Percentiles rank a stretch among this genome's conserved stretches.
Evolutionary conservation across 1,284 basidiomycete species (phyloP).

Genomic region (Trametes sp.): DNA sequence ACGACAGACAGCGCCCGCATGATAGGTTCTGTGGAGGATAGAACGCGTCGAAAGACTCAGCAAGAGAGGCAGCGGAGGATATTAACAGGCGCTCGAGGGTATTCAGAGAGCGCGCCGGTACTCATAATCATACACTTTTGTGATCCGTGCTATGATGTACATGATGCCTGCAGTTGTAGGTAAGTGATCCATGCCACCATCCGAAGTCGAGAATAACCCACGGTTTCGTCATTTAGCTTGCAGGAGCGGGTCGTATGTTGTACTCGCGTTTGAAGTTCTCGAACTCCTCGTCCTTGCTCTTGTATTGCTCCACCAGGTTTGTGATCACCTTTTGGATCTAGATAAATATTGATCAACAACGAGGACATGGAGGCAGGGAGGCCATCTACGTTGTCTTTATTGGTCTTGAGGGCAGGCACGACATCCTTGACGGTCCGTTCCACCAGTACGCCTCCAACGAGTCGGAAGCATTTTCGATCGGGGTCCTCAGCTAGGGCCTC

Average conservation of each 20-base stretch:
- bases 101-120: not conserved
- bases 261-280: constrained; percentile 85
- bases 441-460: constrained; percentile 96
- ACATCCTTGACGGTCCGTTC: constrained; percentile 97
- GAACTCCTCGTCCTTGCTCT: constrained; percentile 86
- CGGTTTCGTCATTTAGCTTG: constrained; percentile 12
- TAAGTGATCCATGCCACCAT: not conserved
- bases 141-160: constrained; percentile 2
- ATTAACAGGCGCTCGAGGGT: not conserved
- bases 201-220: not conserved
- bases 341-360: not conserved
- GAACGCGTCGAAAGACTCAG: not conserved
- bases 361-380: not conserved
- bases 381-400: constrained; percentile 78
- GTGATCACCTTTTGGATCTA: constrained; percentile 85
- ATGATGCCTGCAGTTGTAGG: not conserved
- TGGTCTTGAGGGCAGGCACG: constrained; percentile 87
- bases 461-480: constrained; percentile 93
- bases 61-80: not conserved
- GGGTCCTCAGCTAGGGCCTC: constrained; percentile 83
- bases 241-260: constrained; percentile 70
- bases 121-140: not conserved
- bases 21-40: too few species aligned
- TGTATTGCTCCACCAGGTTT: constrained; percentile 85
- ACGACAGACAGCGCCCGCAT: too few species aligned